Evolutionary conservation across 208 protist genomes (phyloP).

Genomic region (Naegleria gruberi): DNA sequence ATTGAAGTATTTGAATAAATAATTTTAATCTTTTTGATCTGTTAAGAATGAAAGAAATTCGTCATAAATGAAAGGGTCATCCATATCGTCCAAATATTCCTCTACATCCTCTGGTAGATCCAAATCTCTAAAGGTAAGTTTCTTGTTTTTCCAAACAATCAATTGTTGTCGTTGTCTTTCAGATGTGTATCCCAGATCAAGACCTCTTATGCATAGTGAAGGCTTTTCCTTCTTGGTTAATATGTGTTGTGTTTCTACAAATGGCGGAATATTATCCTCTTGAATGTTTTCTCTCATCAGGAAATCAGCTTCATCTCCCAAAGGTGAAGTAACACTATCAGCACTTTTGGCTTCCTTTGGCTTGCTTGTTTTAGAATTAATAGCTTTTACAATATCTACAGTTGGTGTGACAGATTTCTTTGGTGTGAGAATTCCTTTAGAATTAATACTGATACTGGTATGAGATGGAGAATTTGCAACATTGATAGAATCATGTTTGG

Average conservation of each 20-base stretch:
- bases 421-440: neutral
- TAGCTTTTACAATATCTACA: neutral
- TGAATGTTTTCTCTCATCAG: neutral
- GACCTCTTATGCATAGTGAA: neutral
- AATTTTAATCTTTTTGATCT: too few species aligned
- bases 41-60: neutral
- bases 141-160: neutral
- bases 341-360: neutral
- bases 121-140: neutral
- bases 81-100: neutral
- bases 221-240: neutral
- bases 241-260: neutral
- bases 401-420: neutral
- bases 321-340: neutral
- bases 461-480: neutral
- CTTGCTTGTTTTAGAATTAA: neutral
- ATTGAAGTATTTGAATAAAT: neutral
- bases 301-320: neutral
- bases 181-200: neutral
- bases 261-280: neutral
- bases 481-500: neutral
- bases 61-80: neutral
- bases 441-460: neutral
- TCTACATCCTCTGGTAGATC: neutral
- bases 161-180: neutral